These are phyloP conservation scores for Geranium rotundifolium DNA, from an alignment of 345 rosid genomes.

Conservation along the genomic window DNA sequence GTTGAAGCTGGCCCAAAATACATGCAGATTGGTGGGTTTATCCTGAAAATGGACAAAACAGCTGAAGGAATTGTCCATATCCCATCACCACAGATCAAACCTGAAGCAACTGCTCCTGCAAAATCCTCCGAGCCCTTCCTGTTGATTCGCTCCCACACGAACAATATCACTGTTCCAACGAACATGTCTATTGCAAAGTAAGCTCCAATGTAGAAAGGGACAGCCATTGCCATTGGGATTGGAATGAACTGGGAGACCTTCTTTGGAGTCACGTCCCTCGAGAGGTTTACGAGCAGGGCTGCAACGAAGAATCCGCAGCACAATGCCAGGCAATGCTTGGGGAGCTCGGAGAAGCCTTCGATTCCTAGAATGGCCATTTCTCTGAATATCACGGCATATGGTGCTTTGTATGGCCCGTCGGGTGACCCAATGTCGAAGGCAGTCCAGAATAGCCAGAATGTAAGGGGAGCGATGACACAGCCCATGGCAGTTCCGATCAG, in stretches of 20 bases:
- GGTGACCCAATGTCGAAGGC: constrained; percentile 83
- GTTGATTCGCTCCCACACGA: constrained; percentile 56
- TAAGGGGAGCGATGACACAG: constrained; percentile 78
- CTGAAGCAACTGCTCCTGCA: constrained; percentile 79
- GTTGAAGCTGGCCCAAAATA: constrained; percentile 58
- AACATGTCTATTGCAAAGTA: constrained; percentile 90
- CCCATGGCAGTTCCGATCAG: constrained; percentile 80
- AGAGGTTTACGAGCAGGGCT: constrained; percentile 52
- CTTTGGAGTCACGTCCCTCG: constrained; percentile 56
- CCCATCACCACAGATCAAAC: constrained; percentile 83
- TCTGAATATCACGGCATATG: constrained; percentile 74
- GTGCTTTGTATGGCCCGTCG: constrained; percentile 79
- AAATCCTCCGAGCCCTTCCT: constrained; percentile 65
- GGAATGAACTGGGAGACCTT: constrained; percentile 69
- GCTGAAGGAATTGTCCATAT: constrained; percentile 93
- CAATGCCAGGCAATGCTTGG: constrained; percentile 62
- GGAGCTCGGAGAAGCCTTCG: constrained; percentile 72
- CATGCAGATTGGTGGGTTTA: constrained; percentile 92
- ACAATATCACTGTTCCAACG: constrained; percentile 67
- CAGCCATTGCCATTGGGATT: constrained; percentile 88
- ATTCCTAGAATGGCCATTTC: constrained; percentile 83
- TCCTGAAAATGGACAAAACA: constrained; percentile 67
- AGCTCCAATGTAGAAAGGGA: constrained; percentile 82
- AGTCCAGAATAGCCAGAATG: constrained; percentile 82
- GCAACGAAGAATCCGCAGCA: constrained; percentile 63